Evolutionary conservation across 192 early-diverging fungal genomes (phyloP), one percentile per base, ranked within the genome.

Genomic region (Geosiphon pyriformis): DNA sequence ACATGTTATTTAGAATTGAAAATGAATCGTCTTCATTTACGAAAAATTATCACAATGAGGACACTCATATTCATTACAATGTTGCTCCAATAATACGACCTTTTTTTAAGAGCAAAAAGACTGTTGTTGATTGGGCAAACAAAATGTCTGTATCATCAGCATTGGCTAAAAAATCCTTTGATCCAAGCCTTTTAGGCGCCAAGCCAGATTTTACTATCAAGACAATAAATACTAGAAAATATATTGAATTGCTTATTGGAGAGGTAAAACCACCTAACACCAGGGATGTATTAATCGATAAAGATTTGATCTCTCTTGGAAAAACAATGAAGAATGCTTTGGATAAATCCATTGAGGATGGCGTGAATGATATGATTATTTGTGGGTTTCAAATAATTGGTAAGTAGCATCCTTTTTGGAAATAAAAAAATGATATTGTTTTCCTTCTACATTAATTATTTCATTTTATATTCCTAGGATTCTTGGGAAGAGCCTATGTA

Each of bases 321-420:
- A 63, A 63, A 50, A 63, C 35, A 11, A 51, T 63, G 61, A 63
- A 63, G 18, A 32, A 30, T 29, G 17, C 61, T 29, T 8, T 61
- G 37, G 59, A 61, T 29, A 61, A 61, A 48, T 61, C 59, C 11
- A 48, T 48, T 26, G 23, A 61, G 20, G 48, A 32, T n/a, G 61
- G 61, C 32, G 48, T 50, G 17, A 48, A 63, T 50, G 48, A 63
- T 50, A 42, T 50, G 30, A 48, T 63, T 31, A 50, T 63, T 20
- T 63, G 61, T 51, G 61, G 61, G 11, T n/a, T 63, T 26, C 61
- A 63, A 30, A 22, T 63, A 26, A 63, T 63, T 50, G 48, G 47
- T 63, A 42, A 30, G 61, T 62, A 10, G 31, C 47, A 31, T 49
- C 3, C 20, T n/a, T 20, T 7, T 4, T 4, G 31, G 33, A 18